phyloP scores from a whole-genome alignment of 441 rosid species.

The Cnidoscolus chayamansa region DNA sequence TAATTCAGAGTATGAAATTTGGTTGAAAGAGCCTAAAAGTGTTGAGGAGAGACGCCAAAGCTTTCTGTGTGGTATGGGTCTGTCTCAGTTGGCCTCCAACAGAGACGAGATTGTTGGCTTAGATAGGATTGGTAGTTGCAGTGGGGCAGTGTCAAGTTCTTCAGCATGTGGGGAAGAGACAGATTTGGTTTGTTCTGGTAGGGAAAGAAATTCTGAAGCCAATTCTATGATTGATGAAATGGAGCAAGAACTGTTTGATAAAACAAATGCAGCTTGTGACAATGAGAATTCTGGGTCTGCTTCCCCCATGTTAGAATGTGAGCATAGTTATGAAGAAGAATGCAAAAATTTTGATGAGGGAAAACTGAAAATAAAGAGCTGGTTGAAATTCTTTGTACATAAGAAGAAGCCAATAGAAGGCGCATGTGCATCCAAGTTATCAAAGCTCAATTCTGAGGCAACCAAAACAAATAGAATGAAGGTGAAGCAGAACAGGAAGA shows the following conservation, averaged over 20 bases:
- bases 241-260: constrained; percentile 22
- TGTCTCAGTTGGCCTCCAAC: constrained; percentile 27
- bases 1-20: constrained; percentile 41
- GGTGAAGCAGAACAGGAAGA: constrained; percentile 60
- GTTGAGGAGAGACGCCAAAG: constrained; percentile 60
- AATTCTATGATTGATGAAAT: constrained; percentile 36
- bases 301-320: constrained; percentile 22
- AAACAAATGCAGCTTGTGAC: constrained; percentile 17
- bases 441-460: constrained; percentile 23
- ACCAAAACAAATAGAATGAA: constrained; percentile 37
- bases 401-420: constrained; percentile 24
- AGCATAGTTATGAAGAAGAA: constrained; percentile 25
- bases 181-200: constrained; percentile 30
- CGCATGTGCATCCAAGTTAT: constrained; percentile 13
- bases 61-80: constrained; percentile 53
- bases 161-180: constrained; percentile 26
- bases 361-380: constrained; percentile 40
- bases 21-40: constrained; percentile 62
- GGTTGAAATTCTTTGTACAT: constrained; percentile 47
- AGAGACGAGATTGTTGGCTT: constrained; percentile 21
- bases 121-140: constrained; percentile 43
- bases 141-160: constrained; percentile 46
- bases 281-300: constrained; percentile 22
- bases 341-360: constrained; percentile 18
- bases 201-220: constrained; percentile 39